phyloP scores from a whole-genome alignment of 2,329 filamentous ascomycete genomes.

The Fusarium pseudocircinatum region DNA sequence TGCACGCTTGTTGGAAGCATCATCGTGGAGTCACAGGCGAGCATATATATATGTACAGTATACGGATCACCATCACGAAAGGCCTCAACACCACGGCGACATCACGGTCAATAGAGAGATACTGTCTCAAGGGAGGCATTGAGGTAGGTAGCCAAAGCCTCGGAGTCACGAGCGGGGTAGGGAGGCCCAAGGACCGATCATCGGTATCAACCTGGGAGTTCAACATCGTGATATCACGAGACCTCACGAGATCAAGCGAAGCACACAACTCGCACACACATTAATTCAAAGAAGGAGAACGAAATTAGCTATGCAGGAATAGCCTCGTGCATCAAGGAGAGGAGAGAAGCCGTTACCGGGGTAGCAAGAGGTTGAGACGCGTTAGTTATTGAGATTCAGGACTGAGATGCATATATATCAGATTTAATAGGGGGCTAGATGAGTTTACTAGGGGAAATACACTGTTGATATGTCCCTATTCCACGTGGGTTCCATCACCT shows the following conservation, averaged over 20 bases:
- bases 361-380: constrained; percentile 14
- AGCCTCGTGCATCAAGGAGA: not conserved
- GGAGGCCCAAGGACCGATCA: not conserved
- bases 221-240: not conserved
- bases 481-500: not conserved
- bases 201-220: not conserved
- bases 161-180: not conserved
- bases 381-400: not conserved
- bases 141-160: not conserved
- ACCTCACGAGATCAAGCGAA: not conserved
- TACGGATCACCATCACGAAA: not conserved
- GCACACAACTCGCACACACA: constrained; percentile 13
- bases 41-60: not conserved
- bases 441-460: not conserved
- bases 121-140: fast-evolving
- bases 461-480: not conserved
- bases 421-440: not conserved
- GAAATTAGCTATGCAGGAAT: constrained; percentile 8
- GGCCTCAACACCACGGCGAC: constrained; percentile 14
- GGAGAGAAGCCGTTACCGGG: not conserved
- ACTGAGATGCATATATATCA: constrained; percentile 4
- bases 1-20: not conserved
- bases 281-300: not conserved
- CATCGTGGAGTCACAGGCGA: not conserved
- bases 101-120: not conserved